Percentiles rank a stretch among this genome's conserved stretches.
phyloP scores from a whole-genome alignment of 169 alveolate species.

The Eimeria sp. region DNA sequence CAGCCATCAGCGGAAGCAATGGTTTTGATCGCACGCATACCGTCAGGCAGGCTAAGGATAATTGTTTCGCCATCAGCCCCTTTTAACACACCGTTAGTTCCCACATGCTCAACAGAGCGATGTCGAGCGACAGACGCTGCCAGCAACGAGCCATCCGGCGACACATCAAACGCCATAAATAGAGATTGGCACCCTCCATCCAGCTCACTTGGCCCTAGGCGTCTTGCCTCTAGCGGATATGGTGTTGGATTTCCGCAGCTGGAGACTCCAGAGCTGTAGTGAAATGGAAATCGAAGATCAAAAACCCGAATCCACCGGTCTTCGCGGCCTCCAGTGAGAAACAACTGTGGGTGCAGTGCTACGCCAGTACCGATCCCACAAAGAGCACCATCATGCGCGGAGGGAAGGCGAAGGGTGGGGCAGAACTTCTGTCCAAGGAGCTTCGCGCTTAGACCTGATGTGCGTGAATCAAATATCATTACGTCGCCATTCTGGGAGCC shows the following conservation, averaged over 20 bases:
- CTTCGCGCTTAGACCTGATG: slow-evolving; percentile 34
- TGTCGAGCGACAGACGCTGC: slow-evolving; percentile 60
- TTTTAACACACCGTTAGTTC: not conserved
- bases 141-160: slow-evolving; percentile 73
- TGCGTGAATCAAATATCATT: slow-evolving; percentile 28
- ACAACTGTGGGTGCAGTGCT: slow-evolving; percentile 56
- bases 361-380: slow-evolving; percentile 67
- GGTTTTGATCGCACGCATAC: slow-evolving; percentile 52
- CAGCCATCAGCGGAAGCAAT: slow-evolving; percentile 80
- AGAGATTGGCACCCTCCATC: slow-evolving; percentile 5
- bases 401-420: slow-evolving; percentile 50
- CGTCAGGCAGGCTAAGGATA: slow-evolving; percentile 64
- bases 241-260: slow-evolving; percentile 36
- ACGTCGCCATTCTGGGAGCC: slow-evolving; percentile 62
- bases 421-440: slow-evolving; percentile 39
- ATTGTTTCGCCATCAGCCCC: slow-evolving; percentile 74
- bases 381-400: slow-evolving; percentile 75
- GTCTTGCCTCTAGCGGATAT: slow-evolving; percentile 73
- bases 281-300: slow-evolving; percentile 81
- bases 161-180: slow-evolving; percentile 64
- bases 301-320: slow-evolving; percentile 78
- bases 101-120: not conserved
- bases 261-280: slow-evolving; percentile 62
- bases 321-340: slow-evolving; percentile 74
- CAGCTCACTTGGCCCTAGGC: slow-evolving; percentile 48